Evolutionary conservation across 257 asterid genomes (phyloP), one percentile per base, ranked within the genome.

Genomic region (Phtheirospermum japonicum): DNA sequence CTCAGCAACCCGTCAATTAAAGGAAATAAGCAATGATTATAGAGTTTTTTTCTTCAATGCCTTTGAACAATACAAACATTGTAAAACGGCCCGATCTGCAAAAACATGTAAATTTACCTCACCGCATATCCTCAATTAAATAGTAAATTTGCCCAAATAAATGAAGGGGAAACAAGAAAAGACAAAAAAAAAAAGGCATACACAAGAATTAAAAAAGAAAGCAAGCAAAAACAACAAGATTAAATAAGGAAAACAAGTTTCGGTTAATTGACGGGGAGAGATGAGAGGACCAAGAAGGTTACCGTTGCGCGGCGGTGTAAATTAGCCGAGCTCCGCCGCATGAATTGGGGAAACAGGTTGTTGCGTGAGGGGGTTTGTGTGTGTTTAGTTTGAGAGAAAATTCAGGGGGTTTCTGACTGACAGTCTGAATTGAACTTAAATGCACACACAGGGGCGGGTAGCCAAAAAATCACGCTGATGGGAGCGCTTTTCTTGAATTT

Each of bases 71-170:
- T 32, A 14, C 14, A 28, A 51, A 36, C 26, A 23, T 36, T 6
- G 50, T 9, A 48, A 39, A 68, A 48, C 46, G 12, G 6, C 48
- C 75, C 78, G 79, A 69, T 74, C 79, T 65, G 52, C 36, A 9
- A 19, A 20, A n/a, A 16, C 57, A 26, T 42, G 2, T 3, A 59
- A 68, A 37, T 10, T 64, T 23, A 50, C 63, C 66, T 16, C 57
- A 51, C 31, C 8, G 34, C 63, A 50, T 20, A 33, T 42, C 67
- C 6, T 13, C 18, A 11, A 9, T 52, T 23, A 20, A 54, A 23
- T 18, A 26, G 9, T 11, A 23, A 54, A 42, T 65, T 52, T 5
- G 33, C 72, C 23, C 36, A 33, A 61, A 60, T 34, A 54, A 4
- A 39, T 50, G 5, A 13, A 46, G 23, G 20, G 18, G 31, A 48